Base-by-base conservation (phyloP, 176 grass and related monocot genomes). In the Oryza punctata region DNA sequence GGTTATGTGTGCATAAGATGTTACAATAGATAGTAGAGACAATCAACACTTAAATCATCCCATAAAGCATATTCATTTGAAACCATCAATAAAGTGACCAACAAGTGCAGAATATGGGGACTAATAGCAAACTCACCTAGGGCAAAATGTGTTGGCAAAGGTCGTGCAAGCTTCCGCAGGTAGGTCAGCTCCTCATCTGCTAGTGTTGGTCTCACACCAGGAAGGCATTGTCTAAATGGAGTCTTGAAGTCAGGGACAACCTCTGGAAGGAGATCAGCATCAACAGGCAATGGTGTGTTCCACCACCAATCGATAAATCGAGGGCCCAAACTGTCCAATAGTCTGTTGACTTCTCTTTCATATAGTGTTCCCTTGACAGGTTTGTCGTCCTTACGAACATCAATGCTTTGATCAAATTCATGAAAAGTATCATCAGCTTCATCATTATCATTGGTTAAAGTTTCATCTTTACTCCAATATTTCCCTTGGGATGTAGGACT, bases 291-390 rank as follows among this genome's bases (percentile, higher is more conserved):
- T 80, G 96, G 96, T 38, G 85, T 93, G 63, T 80, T 70, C 96
- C 96, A 98, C 96, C 93, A 98, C 96, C 96, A 98, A 83, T 95
- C 96, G 23, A 95, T 77, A 91, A 98, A 98, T 29, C 96, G 85
- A 40, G 96, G 96, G 30, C 96, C 96, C 70, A 98, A 82, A 57
- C 80, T 81, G 69, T 94, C 77, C 78, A 98, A 83, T 63, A 95
- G 32, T 79, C 96, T 92, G 87, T 94, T 77, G 15, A 86, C 76
- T 86, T 95, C 93, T 79, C 96, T 95, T 80, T 95, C 96, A 87
- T 95, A 94, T 2, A 94, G 83, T 57, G 91, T 93, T 75, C 87
- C 91, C 74, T 77, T 8, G 70, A 91, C 12, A 79, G 75, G 65
- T 41, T 81, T 32, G 21, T 86, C 85, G 72, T 76, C 85, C 32